Conservation (phyloP, 1,139 yeast species). For the Pichia sp. region DNA sequence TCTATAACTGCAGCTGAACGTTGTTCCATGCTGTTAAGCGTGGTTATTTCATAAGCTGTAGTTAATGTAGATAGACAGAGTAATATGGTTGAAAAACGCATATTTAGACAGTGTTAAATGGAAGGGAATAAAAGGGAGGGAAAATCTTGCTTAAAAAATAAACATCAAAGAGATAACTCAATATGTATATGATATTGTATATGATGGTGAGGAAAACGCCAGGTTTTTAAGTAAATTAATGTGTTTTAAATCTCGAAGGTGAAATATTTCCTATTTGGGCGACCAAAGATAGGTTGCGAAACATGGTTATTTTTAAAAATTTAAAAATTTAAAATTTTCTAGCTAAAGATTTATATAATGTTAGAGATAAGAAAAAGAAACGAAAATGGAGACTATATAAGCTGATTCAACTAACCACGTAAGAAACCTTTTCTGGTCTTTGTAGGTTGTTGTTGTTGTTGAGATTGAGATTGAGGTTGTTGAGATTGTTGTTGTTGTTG, state of each 20-base stretch:
- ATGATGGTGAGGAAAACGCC: background rate
- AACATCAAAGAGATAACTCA: no score
- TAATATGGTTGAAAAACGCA: no score
- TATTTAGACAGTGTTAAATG: no score
- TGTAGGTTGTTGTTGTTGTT: conserved; percentile 33
- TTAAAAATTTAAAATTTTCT: no score
- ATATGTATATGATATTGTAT: no score
- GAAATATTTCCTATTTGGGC: conserved; percentile 13
- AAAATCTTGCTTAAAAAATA: no score
- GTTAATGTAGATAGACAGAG: no score
- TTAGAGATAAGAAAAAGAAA: background rate
- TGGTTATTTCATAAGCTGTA: no score
- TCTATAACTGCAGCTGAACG: conserved; percentile 28
- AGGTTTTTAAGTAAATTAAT: background rate
- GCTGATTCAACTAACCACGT: conserved; percentile 34
- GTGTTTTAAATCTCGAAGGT: background rate
- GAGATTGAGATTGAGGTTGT: conserved; percentile 2
- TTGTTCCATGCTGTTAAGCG: conserved; percentile 20
- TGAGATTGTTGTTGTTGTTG: conserved; percentile 20
- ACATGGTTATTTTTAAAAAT: no score
- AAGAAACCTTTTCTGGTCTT: conserved; percentile 58
- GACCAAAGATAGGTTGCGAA: conserved; percentile 12
- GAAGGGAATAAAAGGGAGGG: no score
- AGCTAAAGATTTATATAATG: background rate
- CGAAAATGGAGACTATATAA: background rate